Base-by-base conservation (phyloP, 108 stramenopile species). In the Cyclotella baltica region DNA sequence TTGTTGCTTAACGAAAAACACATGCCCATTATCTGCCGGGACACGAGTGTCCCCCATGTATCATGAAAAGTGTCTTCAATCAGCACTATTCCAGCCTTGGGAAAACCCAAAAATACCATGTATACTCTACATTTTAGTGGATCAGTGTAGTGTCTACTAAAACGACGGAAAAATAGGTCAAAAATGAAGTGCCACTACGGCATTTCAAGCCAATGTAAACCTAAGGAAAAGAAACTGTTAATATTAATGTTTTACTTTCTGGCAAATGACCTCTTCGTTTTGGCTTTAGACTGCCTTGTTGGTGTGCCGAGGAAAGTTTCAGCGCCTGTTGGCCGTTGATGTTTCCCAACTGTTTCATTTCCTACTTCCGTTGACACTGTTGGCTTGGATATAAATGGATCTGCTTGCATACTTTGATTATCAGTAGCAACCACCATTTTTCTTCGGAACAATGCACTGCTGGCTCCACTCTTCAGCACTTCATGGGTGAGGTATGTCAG, bases 401-500 rank as follows among this genome's bases (percentile, higher is more conserved):
- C 27, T 13, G 6, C 0, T 5, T 38, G 62, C 68, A 63, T 62
- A 15, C n/a, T 33, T 23, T 36, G 28, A 18, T 48, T 36, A 27
- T 29, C 56, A 36, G 69, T 47, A 51, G 47, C 48, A 62, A 52
- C 59, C 40, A 69, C 73, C 77, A 81, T 31, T 62, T 74, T 85
- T 70, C 77, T 53, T 4, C 75, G 71, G 48, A 85, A 69, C 46
- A 77, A 74, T n/a, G 48, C 72, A 55, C 85, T 85, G 64, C 85
- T 83, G 40, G 85, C 77, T n/a, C 72, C 85, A 79, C 85, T 85
- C 62, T 80, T 80, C 38, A 85, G 65, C 23, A 81, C 66, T 74
- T 85, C 85, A 34, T 78, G 80, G 47, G 83, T 66, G 23, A 85
- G 77, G 73, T 78, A 78, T 0, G 73, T 67, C 20, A 85, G 36